These are phyloP conservation scores for Bisporella sp. DNA, from an alignment of 2,329 filamentous ascomycete genomes.

Conservation along the genomic window DNA sequence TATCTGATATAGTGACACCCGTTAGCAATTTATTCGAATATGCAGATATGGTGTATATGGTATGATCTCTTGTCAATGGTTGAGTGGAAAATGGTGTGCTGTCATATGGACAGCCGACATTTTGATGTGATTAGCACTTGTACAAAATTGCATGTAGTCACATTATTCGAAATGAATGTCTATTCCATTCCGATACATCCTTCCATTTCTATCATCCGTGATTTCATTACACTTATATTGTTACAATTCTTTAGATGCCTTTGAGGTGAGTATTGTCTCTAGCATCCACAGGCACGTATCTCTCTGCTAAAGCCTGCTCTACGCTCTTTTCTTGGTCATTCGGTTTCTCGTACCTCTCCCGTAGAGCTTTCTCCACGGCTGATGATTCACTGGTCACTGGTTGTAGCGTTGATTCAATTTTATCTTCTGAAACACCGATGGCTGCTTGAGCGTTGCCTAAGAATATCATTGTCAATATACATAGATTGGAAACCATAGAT, in stretches of 20 bases:
- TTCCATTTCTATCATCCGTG: no score
- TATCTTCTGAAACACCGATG: constrained; percentile 29
- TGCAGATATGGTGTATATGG: no score
- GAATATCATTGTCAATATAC: background rate
- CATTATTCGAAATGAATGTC: no score
- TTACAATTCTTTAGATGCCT: constrained; percentile 23
- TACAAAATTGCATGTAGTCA: no score
- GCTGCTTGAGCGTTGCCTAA: constrained; percentile 32
- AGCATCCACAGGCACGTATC: constrained; percentile 42
- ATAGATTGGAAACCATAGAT: background rate
- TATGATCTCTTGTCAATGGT: no score
- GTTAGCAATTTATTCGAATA: no score
- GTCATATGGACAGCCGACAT: no score
- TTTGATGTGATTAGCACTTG: no score
- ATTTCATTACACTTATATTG: constrained; percentile 1
- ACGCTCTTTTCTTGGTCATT: constrained; percentile 39
- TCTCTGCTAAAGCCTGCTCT: constrained; percentile 45
- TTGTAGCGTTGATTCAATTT: constrained; percentile 32
- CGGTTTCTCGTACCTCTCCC: constrained; percentile 43
- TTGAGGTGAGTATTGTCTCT: constrained; percentile 29
- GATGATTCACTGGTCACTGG: constrained; percentile 22
- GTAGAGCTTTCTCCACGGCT: constrained; percentile 40
- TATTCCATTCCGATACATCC: no score
- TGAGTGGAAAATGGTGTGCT: no score
- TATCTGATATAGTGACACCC: no score